A percentile compares a stretch with the other conserved stretches of the same genome.
phyloP scores from a whole-genome alignment of 2,329 filamentous ascomycete genomes.

The Fusarium mundagurra region DNA sequence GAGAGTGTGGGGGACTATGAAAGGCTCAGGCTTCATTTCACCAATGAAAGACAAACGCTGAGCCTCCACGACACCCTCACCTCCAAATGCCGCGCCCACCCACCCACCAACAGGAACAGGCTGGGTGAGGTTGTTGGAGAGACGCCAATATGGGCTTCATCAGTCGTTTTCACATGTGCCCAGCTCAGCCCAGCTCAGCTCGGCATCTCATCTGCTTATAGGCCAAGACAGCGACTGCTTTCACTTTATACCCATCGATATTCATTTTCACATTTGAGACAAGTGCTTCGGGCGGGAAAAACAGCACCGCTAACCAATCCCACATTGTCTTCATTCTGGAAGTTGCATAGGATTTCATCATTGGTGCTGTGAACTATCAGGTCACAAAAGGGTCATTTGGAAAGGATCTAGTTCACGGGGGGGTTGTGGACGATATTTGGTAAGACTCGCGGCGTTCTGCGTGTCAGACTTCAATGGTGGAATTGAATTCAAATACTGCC shows the following conservation, averaged over 20 bases:
- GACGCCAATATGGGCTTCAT: constrained; percentile 16
- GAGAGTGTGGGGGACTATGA: not conserved
- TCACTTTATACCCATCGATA: constrained; percentile 22
- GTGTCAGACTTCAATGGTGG: not conserved
- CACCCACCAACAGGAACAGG: not conserved
- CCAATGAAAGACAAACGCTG: constrained; percentile 8
- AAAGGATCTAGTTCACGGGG: not conserved
- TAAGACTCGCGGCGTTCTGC: not conserved
- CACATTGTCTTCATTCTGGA: not conserved
- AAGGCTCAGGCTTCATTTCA: not conserved
- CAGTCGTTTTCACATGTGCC: constrained; percentile 4
- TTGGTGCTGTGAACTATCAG: not conserved
- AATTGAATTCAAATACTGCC: not conserved
- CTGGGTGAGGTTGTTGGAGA: not conserved
- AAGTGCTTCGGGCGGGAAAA: constrained; percentile 11
- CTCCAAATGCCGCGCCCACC: constrained; percentile 7
- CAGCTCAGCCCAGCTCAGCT: not conserved
- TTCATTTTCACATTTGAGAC: not conserved
- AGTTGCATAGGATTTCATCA: not conserved
- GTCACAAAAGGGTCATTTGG: not conserved
- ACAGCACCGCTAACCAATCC: constrained; percentile 17
- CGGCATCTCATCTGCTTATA: not conserved
- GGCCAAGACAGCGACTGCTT: not conserved
- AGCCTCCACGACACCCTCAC: not conserved
- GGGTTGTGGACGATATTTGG: not conserved